Base-by-base conservation (phyloP, 371 early-diverging fungal species). In the Caulochytrium protostelioides region DNA sequence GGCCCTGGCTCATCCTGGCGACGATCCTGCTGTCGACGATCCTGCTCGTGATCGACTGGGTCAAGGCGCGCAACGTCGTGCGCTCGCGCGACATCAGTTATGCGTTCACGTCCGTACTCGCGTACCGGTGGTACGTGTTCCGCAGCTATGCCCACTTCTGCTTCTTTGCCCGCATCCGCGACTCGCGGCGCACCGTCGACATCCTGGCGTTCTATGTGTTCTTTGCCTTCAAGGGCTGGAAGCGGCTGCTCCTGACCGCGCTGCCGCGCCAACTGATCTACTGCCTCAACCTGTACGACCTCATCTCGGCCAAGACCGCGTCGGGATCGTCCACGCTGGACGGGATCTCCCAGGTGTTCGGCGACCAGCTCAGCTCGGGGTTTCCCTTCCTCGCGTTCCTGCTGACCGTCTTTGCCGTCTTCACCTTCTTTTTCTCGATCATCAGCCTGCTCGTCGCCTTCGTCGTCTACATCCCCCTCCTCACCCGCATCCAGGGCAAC, bases 211-310 rank as follows among this genome's bases (percentile, higher is more conserved):
- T 82, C 50, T 84, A 70, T 56, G 77, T 81, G 12, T 86, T 79
- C 51, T 83, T 80, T 50, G 62, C 69, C 7, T 65, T 83, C 35
- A 76, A 79, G 59, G 76, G 75, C 30, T 83, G 87, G 84, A 83
- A 81, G 49, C 66, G 79, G 29, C 52, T 83, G 0, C 41, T 86
- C 30, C 61, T 86, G 34, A 83, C 87, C 34, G 82, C 83, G 41
- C 65, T 76, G 5, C 84, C 83, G 12, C 74, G 83, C 30, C 79
- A 79, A 46, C 66, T 73, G 22, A 67, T 84, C 44, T 70, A 67
- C 47, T 50, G 51, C 6, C 35, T 65, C 25, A 53, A 55, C 35
- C 42, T 76, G 20, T 45, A 28, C 28, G 55, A 57, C 32, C 33
- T 52, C n/a, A n/a, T n/a, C n/a, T n/a, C n/a, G n/a, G n/a, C n/a